Evolutionary conservation across 306 rosid genomes (phyloP).

Genomic region (Benincasa hispida): DNA sequence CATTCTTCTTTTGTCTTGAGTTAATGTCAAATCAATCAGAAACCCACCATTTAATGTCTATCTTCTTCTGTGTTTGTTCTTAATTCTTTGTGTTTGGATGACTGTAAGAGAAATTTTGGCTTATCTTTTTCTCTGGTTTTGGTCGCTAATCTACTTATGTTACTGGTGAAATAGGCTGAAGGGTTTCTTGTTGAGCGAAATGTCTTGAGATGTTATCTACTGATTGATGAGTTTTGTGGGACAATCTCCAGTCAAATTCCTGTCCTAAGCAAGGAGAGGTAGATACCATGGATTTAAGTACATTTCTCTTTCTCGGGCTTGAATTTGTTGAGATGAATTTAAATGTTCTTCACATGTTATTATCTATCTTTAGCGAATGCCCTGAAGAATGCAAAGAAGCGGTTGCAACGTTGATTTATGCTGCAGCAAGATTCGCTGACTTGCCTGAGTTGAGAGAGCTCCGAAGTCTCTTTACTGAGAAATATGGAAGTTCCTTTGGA

Average conservation of each 20-base stretch:
- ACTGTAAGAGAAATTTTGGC: not conserved
- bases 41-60: not conserved
- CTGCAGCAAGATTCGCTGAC: constrained; percentile 61
- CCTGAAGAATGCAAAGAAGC: constrained; percentile 93
- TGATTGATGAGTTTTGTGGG: constrained; percentile 33
- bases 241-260: constrained; percentile 38
- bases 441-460: constrained; percentile 69
- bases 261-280: constrained; percentile 44
- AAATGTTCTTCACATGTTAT: not conserved
- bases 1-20: not conserved
- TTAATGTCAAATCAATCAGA: not conserved
- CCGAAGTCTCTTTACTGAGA: constrained; percentile 37
- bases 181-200: constrained; percentile 48
- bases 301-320: not conserved
- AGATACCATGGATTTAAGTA: not conserved
- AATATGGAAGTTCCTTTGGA: constrained; percentile 44
- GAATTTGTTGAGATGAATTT: not conserved
- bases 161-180: constrained; percentile 36
- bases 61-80: not conserved
- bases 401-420: constrained; percentile 51
- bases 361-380: constrained; percentile 39
- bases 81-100: not conserved
- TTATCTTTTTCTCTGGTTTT: not conserved
- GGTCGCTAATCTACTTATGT: not conserved
- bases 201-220: constrained; percentile 33